Conservation (phyloP, 257 asterid species). For the Cruciata laevipes region DNA sequence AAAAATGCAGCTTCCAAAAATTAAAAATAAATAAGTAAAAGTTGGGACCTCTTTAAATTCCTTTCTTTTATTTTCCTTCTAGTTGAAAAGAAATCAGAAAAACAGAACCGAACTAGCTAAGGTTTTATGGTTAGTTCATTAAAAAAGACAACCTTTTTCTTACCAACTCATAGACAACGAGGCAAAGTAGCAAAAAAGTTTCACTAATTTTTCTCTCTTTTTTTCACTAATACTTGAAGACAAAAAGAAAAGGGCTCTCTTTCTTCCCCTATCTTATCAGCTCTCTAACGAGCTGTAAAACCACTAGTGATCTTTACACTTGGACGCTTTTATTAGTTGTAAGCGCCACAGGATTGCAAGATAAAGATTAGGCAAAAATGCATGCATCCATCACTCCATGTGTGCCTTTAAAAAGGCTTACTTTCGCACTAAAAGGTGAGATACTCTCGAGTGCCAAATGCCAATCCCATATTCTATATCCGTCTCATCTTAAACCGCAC, state of each 20-base stretch:
- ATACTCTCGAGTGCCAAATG: neutral
- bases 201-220: conserved; percentile 22
- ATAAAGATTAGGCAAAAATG: neutral
- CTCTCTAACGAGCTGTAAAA: conserved; percentile 45
- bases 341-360: neutral
- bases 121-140: conserved; percentile 32
- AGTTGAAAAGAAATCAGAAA: conserved; percentile 10
- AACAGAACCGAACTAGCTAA: conserved; percentile 23
- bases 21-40: conserved; percentile 1
- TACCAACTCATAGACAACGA: conserved; percentile 32
- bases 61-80: no score
- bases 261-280: conserved; percentile 29
- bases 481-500: no score
- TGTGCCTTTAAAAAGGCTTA: neutral
- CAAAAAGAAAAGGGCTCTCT: conserved; percentile 36
- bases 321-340: neutral
- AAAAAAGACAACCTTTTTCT: conserved; percentile 22
- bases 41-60: no score
- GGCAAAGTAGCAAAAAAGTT: conserved; percentile 26
- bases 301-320: conserved; percentile 13
- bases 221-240: conserved; percentile 31
- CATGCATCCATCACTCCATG: neutral
- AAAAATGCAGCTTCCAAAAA: conserved; percentile 2
- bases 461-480: no score
- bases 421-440: neutral